Evolutionary conservation across 306 rosid species (phyloP).

Genomic region (Inga leiocalycina): DNA sequence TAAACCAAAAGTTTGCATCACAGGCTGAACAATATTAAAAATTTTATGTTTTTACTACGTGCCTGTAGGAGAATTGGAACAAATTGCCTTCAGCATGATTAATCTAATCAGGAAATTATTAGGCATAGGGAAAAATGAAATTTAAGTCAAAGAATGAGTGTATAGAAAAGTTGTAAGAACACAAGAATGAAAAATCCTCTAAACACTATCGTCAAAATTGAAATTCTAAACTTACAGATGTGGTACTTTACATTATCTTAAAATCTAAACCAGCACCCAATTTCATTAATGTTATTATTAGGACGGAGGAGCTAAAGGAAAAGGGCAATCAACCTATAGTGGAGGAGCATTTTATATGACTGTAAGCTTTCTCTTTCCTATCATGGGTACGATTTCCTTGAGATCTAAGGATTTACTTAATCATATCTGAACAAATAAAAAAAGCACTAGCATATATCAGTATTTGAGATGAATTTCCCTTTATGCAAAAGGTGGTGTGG

Average conservation of each 20-base stretch:
- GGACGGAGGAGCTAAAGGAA: background rate
- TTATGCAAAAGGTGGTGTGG: background rate
- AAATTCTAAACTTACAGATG: background rate
- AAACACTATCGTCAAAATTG: background rate
- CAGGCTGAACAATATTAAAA: background rate
- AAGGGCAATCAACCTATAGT: background rate
- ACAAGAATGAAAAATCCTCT: background rate
- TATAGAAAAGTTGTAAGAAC: background rate
- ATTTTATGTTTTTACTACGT: background rate
- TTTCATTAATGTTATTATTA: background rate
- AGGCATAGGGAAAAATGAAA: background rate
- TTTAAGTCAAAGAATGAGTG: background rate
- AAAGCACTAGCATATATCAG: background rate
- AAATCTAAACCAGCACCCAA: background rate
- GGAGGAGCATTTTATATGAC: background rate
- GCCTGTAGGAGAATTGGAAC: background rate
- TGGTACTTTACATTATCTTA: background rate
- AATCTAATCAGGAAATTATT: background rate
- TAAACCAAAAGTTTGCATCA: background rate
- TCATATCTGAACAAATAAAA: background rate
- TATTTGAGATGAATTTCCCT: background rate
- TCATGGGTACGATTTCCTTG: background rate
- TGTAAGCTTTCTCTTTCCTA: background rate
- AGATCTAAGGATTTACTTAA: conserved; percentile 6
- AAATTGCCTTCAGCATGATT: background rate